Evolutionary conservation across 78 protist genomes (phyloP).

Genomic region (slime mould (Dictyostelium discoideum)): dicty_2.7 NC_007090.3:2111501-2112000

Average conservation of each 20-base stretch:
- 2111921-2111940: not conserved
- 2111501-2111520: too few species aligned
- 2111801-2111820: slow-evolving; percentile 69
- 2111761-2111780: not conserved
- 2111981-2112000: not conserved
- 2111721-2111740: not conserved
- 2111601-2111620: too few species aligned
- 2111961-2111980: not conserved
- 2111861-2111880: slow-evolving; percentile 66
- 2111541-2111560: too few species aligned
- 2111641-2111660: not conserved
- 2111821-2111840: slow-evolving; percentile 56
- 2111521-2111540: too few species aligned
- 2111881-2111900: slow-evolving; percentile 73
- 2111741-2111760: not conserved
- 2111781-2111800: slow-evolving; percentile 65
- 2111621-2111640: too few species aligned
- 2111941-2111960: not conserved
- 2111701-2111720: not conserved
- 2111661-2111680: not conserved
- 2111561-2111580: too few species aligned
- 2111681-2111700: not conserved
- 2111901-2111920: slow-evolving; percentile 63
- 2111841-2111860: slow-evolving; percentile 47
- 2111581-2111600: too few species aligned